A percentile compares a stretch with the other conserved stretches of the same genome.
phyloP scores from a whole-genome alignment of 805 yeast genomes.

The Saturnispora zaruensis region DNA sequence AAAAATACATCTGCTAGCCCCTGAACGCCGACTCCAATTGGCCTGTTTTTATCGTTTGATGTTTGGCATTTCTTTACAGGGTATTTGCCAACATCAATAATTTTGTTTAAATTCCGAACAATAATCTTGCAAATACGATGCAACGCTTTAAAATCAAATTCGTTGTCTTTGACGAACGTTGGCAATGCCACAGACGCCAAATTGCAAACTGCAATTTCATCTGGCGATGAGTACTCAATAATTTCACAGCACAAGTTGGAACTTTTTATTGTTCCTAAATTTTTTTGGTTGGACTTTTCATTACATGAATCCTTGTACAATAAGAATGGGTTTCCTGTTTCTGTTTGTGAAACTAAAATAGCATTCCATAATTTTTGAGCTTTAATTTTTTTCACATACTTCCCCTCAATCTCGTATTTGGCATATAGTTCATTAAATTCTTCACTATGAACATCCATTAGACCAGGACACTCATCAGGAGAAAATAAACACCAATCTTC shows the following conservation, averaged over 20 bases:
- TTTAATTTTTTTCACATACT: conserved; percentile 53
- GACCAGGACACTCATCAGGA: conserved; percentile 82
- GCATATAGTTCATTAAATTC: conserved; percentile 68
- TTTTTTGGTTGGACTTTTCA: conserved; percentile 79
- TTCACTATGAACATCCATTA: conserved; percentile 74
- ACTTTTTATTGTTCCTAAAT: conserved; percentile 85
- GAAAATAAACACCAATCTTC: conserved; percentile 85
- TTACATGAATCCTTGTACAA: conserved; percentile 91
- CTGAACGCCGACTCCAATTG: conserved; percentile 97
- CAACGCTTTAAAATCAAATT: conserved; percentile 63
- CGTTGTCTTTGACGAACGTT: conserved; percentile 44
- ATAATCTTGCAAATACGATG: conserved; percentile 74
- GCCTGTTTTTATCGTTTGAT: conserved; percentile 80
- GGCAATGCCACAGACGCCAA: conserved; percentile 89
- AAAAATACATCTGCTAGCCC: conserved; percentile 89
- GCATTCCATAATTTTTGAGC: conserved; percentile 92
- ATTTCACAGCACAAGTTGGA: conserved; percentile 94
- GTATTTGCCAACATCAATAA: conserved; percentile 79
- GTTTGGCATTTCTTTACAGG: conserved; percentile 69
- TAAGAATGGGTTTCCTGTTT: conserved; percentile 95
- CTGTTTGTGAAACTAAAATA: conserved; percentile 85
- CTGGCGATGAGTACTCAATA: conserved; percentile 84
- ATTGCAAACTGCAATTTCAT: conserved; percentile 93
- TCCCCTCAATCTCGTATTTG: conserved; percentile 62
- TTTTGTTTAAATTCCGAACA: conserved; percentile 66